These are phyloP conservation scores for Thinopyrum elongatum DNA, from an alignment of 176 grass and related monocot species.

Conservation along the genomic window DNA sequence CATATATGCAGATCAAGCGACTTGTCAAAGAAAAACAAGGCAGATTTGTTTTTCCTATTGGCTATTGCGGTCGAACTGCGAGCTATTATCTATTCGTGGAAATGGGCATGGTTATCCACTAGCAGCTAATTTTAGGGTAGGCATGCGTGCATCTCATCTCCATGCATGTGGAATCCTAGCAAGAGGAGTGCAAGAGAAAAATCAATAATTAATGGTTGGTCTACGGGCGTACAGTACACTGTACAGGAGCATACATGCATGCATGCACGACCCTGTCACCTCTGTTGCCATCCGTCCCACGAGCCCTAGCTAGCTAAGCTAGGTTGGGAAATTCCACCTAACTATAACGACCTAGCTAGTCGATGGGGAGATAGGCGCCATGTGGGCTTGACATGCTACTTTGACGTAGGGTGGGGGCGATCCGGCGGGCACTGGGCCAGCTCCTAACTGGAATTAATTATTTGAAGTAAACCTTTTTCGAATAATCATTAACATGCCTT, in stretches of 20 bases:
- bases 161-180: background rate
- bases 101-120: background rate
- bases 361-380: background rate
- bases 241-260: background rate
- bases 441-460: background rate
- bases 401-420: background rate
- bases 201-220: background rate
- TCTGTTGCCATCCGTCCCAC: background rate
- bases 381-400: background rate
- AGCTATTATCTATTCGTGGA: too few species aligned
- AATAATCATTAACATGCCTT: background rate
- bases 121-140: background rate
- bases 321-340: background rate
- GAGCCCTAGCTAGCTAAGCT: background rate
- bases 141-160: background rate
- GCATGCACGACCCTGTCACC: background rate
- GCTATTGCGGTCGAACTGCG: background rate
- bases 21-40: background rate
- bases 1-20: background rate
- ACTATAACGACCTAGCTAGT: conserved; percentile 22
- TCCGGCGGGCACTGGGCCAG: background rate
- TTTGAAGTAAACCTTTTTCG: background rate
- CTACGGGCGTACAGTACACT: background rate
- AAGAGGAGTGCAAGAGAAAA: background rate
- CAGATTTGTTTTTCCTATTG: background rate